phyloP scores from a whole-genome alignment of 257 asterid species.

The Leonotis leonurus region DNA sequence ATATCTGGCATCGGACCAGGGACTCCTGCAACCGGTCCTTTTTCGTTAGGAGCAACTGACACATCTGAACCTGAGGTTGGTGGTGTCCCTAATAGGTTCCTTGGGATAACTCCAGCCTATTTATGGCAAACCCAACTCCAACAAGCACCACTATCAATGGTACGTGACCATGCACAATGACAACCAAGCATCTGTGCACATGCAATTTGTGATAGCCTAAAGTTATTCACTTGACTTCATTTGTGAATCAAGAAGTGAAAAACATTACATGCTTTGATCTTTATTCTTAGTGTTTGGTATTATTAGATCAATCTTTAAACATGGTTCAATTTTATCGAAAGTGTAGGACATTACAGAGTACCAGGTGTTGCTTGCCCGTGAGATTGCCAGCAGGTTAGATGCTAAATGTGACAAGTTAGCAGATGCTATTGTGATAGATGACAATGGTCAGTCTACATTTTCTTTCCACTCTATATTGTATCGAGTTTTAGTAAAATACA shows the following conservation, averaged over 20 bases:
- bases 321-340: constrained; percentile 11
- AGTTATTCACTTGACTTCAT: not conserved
- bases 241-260: constrained; percentile 8
- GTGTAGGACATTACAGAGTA: constrained; percentile 75
- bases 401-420: constrained; percentile 79
- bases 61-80: constrained; percentile 88
- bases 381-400: constrained; percentile 72
- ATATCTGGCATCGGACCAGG: constrained; percentile 38
- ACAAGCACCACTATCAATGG: constrained; percentile 61
- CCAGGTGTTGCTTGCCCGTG: constrained; percentile 80
- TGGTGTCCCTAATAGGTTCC: constrained; percentile 91
- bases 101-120: constrained; percentile 85
- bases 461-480: constrained; percentile 2
- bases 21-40: constrained; percentile 29
- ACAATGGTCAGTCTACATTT: constrained; percentile 52
- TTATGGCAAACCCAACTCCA: constrained; percentile 86
- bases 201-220: constrained; percentile 8
- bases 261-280: constrained; percentile 1
- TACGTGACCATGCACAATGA: constrained; percentile 23
- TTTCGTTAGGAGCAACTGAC: constrained; percentile 41
- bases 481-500: not conserved
- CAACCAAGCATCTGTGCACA: not conserved
- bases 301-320: not conserved
- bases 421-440: constrained; percentile 64
- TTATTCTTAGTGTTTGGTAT: constrained; percentile 8